Evolutionary conservation across 768 basidiomycete genomes (phyloP).

Genomic region (Tephrocybe sp.): DNA sequence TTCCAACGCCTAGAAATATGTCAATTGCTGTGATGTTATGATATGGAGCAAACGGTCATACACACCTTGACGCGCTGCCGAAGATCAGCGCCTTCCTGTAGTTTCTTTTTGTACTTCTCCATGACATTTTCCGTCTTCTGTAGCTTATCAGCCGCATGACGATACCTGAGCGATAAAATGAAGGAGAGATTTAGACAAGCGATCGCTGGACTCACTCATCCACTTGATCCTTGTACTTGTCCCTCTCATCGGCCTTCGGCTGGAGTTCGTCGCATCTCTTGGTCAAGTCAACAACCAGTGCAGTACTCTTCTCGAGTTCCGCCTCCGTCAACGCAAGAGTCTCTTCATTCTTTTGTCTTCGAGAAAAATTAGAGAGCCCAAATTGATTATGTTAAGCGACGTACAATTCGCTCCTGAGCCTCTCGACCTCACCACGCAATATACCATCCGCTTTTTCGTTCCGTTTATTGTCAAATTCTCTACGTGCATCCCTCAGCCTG

Average conservation of each 20-base stretch:
- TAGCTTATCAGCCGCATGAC: slow-evolving; percentile 87
- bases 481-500: slow-evolving; percentile 57
- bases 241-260: slow-evolving; percentile 70
- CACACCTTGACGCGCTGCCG: slow-evolving; percentile 80
- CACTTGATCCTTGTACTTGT: slow-evolving; percentile 84
- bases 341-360: slow-evolving; percentile 92
- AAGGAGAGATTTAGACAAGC: background rate
- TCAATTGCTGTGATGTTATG: slow-evolving; percentile 3
- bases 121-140: slow-evolving; percentile 96
- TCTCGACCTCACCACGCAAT: slow-evolving; percentile 78
- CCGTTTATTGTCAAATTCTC: slow-evolving; percentile 57
- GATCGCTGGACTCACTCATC: slow-evolving; percentile 69
- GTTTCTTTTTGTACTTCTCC: slow-evolving; percentile 98
- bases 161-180: slow-evolving; percentile 51
- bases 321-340: slow-evolving; percentile 79
- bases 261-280: slow-evolving; percentile 82
- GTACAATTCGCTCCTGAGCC: slow-evolving; percentile 81
- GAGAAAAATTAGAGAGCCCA: slow-evolving; percentile 27
- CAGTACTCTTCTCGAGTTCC: slow-evolving; percentile 79
- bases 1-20: slow-evolving; percentile 65
- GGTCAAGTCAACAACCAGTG: slow-evolving; percentile 66
- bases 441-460: slow-evolving; percentile 75
- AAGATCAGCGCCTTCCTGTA: slow-evolving; percentile 90
- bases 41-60: slow-evolving; percentile 14
- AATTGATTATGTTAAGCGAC: slow-evolving; percentile 28